Percentiles rank a stretch among this genome's conserved stretches.
Conservation (phyloP, 257 asterid genomes). For the Leptodermis oblonga region DNA sequence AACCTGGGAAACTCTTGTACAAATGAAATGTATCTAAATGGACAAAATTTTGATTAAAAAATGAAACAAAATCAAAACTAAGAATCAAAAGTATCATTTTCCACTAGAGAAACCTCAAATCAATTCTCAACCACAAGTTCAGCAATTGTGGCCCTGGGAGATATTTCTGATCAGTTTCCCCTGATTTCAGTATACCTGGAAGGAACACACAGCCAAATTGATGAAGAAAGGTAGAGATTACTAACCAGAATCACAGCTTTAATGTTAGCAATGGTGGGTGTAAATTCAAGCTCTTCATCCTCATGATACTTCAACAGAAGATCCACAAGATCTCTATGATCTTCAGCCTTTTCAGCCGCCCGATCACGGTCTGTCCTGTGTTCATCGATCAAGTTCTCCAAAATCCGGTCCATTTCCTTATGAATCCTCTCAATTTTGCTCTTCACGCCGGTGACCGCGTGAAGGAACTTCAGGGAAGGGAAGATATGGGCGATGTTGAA, state of each 20-base stretch:
- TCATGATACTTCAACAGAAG: constrained; percentile 21
- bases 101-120: no score
- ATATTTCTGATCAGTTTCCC: background rate
- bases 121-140: no score
- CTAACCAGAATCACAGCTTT: constrained; percentile 26
- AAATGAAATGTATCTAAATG: no score
- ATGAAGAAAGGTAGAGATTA: background rate
- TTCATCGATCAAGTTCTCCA: constrained; percentile 25
- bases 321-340: constrained; percentile 16
- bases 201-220: background rate
- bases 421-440: constrained; percentile 21
- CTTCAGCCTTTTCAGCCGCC: background rate
- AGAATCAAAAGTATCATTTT: no score
- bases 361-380: background rate
- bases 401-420: constrained; percentile 16
- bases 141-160: background rate
- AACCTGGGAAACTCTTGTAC: no score
- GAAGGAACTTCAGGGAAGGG: constrained; percentile 17
- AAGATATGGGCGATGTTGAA: constrained; percentile 19
- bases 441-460: constrained; percentile 25
- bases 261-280: constrained; percentile 3
- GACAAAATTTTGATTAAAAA: no score
- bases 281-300: constrained; percentile 12
- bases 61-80: no score
- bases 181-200: background rate